Conservation (phyloP, 306 rosid genomes). For the Cyamopsis tetragonoloba region DNA sequence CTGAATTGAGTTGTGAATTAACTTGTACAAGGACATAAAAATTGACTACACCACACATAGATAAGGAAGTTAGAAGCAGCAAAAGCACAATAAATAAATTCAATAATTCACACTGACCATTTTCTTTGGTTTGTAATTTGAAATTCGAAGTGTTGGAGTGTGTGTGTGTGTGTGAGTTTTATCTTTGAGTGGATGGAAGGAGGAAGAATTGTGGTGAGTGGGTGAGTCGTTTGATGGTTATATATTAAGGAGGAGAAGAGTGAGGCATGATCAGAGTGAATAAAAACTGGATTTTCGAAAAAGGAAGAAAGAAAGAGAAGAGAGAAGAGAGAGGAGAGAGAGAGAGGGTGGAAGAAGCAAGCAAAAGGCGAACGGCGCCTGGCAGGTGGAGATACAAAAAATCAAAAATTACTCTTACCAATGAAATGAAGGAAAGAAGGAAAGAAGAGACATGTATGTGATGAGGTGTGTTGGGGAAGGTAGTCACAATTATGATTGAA, state of each 20-base stretch:
- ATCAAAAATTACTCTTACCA: slow-evolving; percentile 48
- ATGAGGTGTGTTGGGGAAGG: slow-evolving; percentile 15
- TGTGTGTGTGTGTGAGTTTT: background rate
- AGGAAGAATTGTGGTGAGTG: slow-evolving; percentile 12
- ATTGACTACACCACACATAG: too few relatives aligned
- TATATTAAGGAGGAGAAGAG: slow-evolving; percentile 28
- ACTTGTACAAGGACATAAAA: background rate
- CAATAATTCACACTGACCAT: slow-evolving; percentile 43
- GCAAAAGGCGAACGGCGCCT: slow-evolving; percentile 56
- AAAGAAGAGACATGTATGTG: background rate
- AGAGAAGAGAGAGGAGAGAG: too few relatives aligned
- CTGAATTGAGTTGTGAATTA: background rate
- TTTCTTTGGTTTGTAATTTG: background rate
- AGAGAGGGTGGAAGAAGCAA: too few relatives aligned
- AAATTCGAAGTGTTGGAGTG: background rate
- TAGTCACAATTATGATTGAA: slow-evolving; percentile 44
- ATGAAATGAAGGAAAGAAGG: slow-evolving; percentile 34
- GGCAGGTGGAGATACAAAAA: slow-evolving; percentile 36
- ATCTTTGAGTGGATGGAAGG: background rate
- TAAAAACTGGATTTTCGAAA: slow-evolving; percentile 32
- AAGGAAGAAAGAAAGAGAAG: slow-evolving; percentile 27
- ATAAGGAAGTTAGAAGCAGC: background rate
- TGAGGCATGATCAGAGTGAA: slow-evolving; percentile 37
- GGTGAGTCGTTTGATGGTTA: slow-evolving; percentile 17
- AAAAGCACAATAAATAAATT: background rate